A percentile compares a stretch with the other conserved stretches of the same genome.
phyloP scores from a whole-genome alignment of 805 yeast species.

The Torulaspora delbrueckii region DNA sequence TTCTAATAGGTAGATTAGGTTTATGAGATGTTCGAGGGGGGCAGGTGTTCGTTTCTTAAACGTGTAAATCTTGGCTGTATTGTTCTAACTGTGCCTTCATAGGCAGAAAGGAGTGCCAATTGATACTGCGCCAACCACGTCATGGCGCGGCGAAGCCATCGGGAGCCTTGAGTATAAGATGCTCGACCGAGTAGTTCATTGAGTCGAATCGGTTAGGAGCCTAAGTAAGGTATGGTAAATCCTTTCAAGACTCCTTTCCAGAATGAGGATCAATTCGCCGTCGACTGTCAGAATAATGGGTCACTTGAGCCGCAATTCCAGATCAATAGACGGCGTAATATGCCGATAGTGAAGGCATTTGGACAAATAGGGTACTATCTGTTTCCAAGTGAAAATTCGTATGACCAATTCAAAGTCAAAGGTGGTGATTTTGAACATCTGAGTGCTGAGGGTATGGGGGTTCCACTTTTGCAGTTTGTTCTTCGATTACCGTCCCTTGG shows the following conservation, averaged over 20 bases:
- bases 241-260: background rate
- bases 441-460: conserved; percentile 19
- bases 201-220: no score
- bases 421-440: conserved; percentile 1
- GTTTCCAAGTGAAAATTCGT: conserved; percentile 18
- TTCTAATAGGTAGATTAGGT: no score
- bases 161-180: background rate
- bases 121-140: no score
- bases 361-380: conserved; percentile 12
- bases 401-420: conserved; percentile 13
- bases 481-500: conserved; percentile 2
- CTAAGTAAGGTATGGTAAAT: background rate
- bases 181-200: background rate
- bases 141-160: background rate
- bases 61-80: no score
- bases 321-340: conserved; percentile 10
- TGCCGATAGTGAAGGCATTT: conserved; percentile 5
- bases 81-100: no score
- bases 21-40: no score
- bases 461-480: conserved; percentile 15
- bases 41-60: no score
- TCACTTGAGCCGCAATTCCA: conserved; percentile 6
- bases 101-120: no score
- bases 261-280: background rate
- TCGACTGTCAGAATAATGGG: conserved; percentile 1